phyloP scores from a whole-genome alignment of 2,329 filamentous ascomycete genomes.

The Madurella mycetomatis region DNA sequence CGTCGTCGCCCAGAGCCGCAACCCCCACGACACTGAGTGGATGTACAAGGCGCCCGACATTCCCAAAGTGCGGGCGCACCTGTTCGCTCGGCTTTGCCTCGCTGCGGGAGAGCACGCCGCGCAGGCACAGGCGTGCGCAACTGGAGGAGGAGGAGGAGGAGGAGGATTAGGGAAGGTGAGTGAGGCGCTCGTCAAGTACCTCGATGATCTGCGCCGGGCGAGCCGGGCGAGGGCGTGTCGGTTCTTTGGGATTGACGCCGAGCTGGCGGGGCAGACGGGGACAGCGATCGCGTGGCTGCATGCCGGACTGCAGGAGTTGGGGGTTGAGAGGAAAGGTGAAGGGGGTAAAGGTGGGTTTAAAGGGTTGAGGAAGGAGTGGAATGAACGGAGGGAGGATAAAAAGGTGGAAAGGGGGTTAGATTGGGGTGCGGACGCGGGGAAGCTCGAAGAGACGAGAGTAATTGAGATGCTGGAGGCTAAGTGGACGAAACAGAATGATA shows the following conservation, averaged over 20 bases:
- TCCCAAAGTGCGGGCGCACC: conserved; percentile 79
- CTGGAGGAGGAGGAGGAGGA: neutral
- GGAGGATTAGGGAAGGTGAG: conserved; percentile 51
- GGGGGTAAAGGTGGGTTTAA: conserved; percentile 56
- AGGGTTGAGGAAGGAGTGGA: conserved; percentile 68
- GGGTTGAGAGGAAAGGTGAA: conserved; percentile 48
- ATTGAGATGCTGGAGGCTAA: conserved; percentile 83
- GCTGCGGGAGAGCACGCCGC: conserved; percentile 84
- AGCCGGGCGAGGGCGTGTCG: conserved; percentile 81
- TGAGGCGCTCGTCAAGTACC: conserved; percentile 65
- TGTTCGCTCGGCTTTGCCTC: conserved; percentile 83
- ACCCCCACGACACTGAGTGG: conserved; percentile 85
- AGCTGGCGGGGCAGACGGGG: conserved; percentile 74
- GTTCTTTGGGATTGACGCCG: conserved; percentile 87
- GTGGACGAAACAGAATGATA: conserved; percentile 92
- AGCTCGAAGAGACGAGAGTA: conserved; percentile 76
- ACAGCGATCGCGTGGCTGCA: conserved; percentile 82
- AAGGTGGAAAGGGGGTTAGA: conserved; percentile 66
- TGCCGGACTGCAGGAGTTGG: conserved; percentile 71
- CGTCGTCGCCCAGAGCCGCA: conserved; percentile 73
- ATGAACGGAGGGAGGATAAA: conserved; percentile 73
- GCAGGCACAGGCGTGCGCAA: conserved; percentile 52
- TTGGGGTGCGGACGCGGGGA: conserved; percentile 82
- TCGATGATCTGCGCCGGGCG: conserved; percentile 68
- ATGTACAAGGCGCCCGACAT: conserved; percentile 91